Evolutionary conservation across 2,329 filamentous ascomycete species (phyloP).

Genomic region (Hypoxylon sp.): DNA sequence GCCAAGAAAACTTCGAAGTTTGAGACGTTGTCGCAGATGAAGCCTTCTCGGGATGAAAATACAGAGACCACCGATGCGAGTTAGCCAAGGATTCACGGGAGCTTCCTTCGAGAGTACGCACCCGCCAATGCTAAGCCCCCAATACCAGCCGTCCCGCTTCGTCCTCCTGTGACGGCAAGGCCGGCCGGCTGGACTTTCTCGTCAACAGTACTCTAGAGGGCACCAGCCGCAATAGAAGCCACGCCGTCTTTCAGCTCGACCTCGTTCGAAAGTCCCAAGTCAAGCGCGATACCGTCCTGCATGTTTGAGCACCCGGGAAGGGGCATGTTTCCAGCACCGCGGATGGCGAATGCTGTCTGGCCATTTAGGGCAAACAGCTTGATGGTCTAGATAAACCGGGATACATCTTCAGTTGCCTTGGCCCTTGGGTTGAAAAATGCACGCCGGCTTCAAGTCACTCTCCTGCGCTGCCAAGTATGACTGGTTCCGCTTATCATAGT

Average conservation of each 20-base stretch:
- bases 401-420: neutral
- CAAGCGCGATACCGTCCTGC: conserved; percentile 4
- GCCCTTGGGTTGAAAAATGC: neutral
- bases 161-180: neutral
- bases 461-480: neutral
- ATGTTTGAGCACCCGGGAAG: conserved; percentile 7
- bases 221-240: neutral
- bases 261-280: conserved; percentile 2
- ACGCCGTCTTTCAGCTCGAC: neutral
- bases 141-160: neutral
- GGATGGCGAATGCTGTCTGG: conserved; percentile 9
- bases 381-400: neutral
- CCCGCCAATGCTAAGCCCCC: neutral
- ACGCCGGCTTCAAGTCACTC: neutral
- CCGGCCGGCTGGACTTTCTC: neutral
- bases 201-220: neutral
- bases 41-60: neutral
- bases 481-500: neutral
- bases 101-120: neutral
- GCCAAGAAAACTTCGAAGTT: neutral
- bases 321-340: conserved; percentile 14
- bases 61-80: neutral
- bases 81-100: neutral
- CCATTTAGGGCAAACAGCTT: neutral
- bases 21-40: neutral